Evolutionary conservation across 1,284 basidiomycete genomes (phyloP).

Genomic region (Ceratobasidium sp.): DNA sequence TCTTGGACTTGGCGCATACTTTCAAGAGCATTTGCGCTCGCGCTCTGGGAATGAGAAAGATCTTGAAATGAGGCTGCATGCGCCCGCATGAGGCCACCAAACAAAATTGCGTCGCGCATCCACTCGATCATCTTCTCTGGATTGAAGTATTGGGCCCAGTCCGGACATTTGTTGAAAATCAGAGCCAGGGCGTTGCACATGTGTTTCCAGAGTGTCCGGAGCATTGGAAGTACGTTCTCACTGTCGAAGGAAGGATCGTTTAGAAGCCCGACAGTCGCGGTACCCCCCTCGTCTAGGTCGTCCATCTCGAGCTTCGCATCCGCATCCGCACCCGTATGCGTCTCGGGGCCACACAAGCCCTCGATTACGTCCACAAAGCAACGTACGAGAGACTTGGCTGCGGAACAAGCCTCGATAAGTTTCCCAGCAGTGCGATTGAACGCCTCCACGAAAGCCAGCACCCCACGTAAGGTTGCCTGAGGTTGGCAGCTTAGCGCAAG

Average conservation of each 20-base stretch:
- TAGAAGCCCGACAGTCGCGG: constrained; percentile 13
- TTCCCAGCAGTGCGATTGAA: constrained; percentile 68
- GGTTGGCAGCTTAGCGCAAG: constrained; percentile 72
- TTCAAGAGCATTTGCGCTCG: constrained; percentile 52
- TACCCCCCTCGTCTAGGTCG: constrained; percentile 53
- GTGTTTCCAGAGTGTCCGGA: constrained; percentile 80
- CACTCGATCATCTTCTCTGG: constrained; percentile 86
- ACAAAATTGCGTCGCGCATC: constrained; percentile 97
- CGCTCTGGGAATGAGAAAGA: constrained; percentile 49
- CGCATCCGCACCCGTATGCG: constrained; percentile 51
- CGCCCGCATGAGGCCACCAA: constrained; percentile 82
- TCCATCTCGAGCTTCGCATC: constrained; percentile 65
- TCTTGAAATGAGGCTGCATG: constrained; percentile 80
- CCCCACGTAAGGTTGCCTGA: constrained; percentile 68
- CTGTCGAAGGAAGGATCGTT: constrained; percentile 47
- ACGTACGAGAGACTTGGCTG: constrained; percentile 86
- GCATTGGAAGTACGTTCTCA: constrained; percentile 51
- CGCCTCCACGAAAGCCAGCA: constrained; percentile 67
- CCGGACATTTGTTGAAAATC: constrained; percentile 82
- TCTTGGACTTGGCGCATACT: constrained; percentile 74
- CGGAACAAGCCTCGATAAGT: constrained; percentile 82
- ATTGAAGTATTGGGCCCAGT: constrained; percentile 82
- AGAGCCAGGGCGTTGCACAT: constrained; percentile 82
- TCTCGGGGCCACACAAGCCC: constrained; percentile 64
- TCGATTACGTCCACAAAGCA: constrained; percentile 93